Evolutionary conservation across 2,329 filamentous ascomycete species (phyloP), one percentile per base, ranked within the genome.

Genomic region (Incumbomyces delicatus): DNA sequence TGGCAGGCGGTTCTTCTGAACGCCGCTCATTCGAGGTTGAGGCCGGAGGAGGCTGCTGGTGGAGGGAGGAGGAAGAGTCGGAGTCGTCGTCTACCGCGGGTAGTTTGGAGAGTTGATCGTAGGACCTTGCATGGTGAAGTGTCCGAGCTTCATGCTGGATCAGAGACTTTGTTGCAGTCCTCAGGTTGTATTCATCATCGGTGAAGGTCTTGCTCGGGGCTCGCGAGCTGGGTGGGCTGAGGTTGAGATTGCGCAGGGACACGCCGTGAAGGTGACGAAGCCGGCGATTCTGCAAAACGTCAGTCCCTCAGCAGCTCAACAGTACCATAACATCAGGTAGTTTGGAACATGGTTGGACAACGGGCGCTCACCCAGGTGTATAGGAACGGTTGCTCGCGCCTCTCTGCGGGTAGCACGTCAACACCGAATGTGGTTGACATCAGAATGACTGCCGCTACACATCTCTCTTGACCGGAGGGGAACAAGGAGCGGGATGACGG

Each of bases 221-320:
- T 50, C 74, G 69, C 58, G 68, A 69, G 53, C 70, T 69, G 49
- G 72, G 69, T 52, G 70, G 72, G 18, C 71, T 71, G 55, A 95
- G 81, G 51, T 80, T 81, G 36, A 95, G 72, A 64, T 95, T 95
- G 48, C 90, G 86, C 43, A 95, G 70, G 47, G 85, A 90, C 57
- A 96, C 79, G 55, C 87, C 87, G 58, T 86, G 82, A 3, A 95
- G 76, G 70, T 95, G 89, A 46, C 90, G 81, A 44, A 96, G 74
- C 63, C 84, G 88, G 63, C 88, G 85, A 64, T 95, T 95, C 74
- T 92, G 57, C 10, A 16, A 31, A 31, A 12, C 2, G 20, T 44
- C 20, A 44, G 17, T 41, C 12, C 12, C 10, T 43, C 47, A 20
- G 22, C 12, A 17, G 10, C 18, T 17, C 18, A 22, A n/a, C n/a